A percentile compares a stretch with the other conserved stretches of the same genome.
These are phyloP conservation scores for Scutellaria minor DNA, from an alignment of 257 asterid genomes.

Conservation along the genomic window DNA sequence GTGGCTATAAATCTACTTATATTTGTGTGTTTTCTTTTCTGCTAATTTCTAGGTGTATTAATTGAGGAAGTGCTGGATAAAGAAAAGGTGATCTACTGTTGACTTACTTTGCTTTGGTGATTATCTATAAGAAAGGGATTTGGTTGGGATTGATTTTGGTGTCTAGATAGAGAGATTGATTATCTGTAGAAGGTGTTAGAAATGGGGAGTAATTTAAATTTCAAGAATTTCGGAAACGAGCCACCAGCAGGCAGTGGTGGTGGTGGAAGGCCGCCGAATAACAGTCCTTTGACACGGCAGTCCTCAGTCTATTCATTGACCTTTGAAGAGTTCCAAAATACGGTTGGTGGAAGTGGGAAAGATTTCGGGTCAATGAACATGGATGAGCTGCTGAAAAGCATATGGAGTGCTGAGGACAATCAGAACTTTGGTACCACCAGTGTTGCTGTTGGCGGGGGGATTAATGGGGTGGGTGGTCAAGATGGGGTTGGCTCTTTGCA, in stretches of 20 bases:
- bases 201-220: conserved; percentile 76
- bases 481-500: conserved; percentile 59
- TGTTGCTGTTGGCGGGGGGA: conserved; percentile 33
- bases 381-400: conserved; percentile 92
- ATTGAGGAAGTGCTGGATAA: conserved; percentile 4
- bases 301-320: conserved; percentile 83
- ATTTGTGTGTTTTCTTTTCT: neutral
- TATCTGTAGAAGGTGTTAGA: conserved; percentile 26
- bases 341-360: conserved; percentile 68
- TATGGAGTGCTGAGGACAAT: conserved; percentile 95
- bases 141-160: conserved; percentile 33
- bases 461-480: conserved; percentile 35
- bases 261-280: conserved; percentile 52
- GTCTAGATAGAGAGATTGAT: conserved; percentile 1
- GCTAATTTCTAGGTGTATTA: conserved; percentile 30
- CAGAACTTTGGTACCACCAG: conserved; percentile 54
- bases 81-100: conserved; percentile 18
- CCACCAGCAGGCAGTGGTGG: conserved; percentile 48
- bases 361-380: conserved; percentile 98
- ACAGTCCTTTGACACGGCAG: conserved; percentile 61
- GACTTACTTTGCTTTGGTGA: conserved; percentile 37
- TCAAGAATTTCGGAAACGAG: conserved; percentile 62
- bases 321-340: conserved; percentile 83
- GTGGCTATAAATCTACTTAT: conserved; percentile 25
- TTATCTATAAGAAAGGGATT: conserved; percentile 39